These are phyloP conservation scores for Lipomyces kockii DNA, from an alignment of 805 yeast species.

Conservation along the genomic window DNA sequence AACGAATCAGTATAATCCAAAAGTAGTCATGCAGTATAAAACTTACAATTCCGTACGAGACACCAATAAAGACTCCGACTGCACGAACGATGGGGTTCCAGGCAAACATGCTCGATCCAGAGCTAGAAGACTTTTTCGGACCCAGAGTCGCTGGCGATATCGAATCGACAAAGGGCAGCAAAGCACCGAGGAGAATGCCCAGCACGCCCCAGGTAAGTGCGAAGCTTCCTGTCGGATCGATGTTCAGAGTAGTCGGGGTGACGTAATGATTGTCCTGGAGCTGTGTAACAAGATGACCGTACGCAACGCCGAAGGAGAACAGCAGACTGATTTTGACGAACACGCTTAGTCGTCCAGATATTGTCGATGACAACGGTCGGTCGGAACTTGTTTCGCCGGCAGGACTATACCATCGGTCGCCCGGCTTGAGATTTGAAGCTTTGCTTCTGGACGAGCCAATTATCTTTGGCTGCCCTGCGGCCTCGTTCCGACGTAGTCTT, in stretches of 20 bases:
- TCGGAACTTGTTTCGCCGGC: neutral
- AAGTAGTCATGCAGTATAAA: neutral
- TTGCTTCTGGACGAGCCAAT: neutral
- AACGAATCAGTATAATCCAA: neutral
- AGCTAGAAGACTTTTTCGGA: constrained; percentile 22
- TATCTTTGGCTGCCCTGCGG: neutral
- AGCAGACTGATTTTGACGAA: constrained; percentile 34
- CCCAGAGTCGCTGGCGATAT: constrained; percentile 22
- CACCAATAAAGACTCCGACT: constrained; percentile 48
- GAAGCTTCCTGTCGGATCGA: constrained; percentile 37
- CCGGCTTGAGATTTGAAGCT: neutral
- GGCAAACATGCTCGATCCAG: constrained; percentile 38
- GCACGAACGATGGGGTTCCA: constrained; percentile 48
- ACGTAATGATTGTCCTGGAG: constrained; percentile 43
- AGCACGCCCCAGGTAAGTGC: constrained; percentile 41
- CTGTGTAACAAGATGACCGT: constrained; percentile 42
- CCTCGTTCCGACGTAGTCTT: constrained; percentile 3
- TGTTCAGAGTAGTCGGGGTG: constrained; percentile 37
- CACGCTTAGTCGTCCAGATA: constrained; percentile 13
- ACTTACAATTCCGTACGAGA: constrained; percentile 46
- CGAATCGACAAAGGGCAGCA: constrained; percentile 42
- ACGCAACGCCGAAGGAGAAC: constrained; percentile 42
- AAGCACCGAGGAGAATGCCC: constrained; percentile 42
- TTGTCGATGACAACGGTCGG: neutral
- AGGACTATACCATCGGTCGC: neutral